phyloP scores from a whole-genome alignment of 768 basidiomycete species.

The Kwoniella shandongensis region DNA sequence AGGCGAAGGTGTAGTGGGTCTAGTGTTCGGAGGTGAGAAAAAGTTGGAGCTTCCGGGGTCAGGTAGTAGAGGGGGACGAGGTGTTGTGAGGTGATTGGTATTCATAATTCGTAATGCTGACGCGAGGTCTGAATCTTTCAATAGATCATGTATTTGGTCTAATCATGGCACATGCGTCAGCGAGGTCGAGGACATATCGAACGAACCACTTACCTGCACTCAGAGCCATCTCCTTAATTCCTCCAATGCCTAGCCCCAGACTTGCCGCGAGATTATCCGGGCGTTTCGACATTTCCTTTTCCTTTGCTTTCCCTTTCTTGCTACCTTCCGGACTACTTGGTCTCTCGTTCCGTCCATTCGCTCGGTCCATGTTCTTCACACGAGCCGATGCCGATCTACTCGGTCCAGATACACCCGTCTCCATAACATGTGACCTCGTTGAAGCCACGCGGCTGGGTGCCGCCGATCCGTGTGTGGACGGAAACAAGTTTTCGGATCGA shows the following conservation, averaged over 20 bases:
- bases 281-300: slow-evolving; percentile 8
- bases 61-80: slow-evolving; percentile 9
- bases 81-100: slow-evolving; percentile 8
- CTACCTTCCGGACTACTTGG: slow-evolving; percentile 14
- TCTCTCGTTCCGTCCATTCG: slow-evolving; percentile 7
- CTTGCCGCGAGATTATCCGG: slow-evolving; percentile 29
- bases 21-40: slow-evolving; percentile 12
- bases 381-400: slow-evolving; percentile 10
- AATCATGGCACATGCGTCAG: not conserved
- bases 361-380: slow-evolving; percentile 11
- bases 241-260: slow-evolving; percentile 24
- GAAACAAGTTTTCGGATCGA: slow-evolving; percentile 21
- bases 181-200: not conserved
- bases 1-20: slow-evolving; percentile 14
- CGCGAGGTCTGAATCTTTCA: slow-evolving; percentile 36
- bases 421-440: not conserved
- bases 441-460: not conserved
- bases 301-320: slow-evolving; percentile 28
- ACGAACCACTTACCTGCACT: slow-evolving; percentile 24
- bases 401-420: slow-evolving; percentile 5
- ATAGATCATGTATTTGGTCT: slow-evolving; percentile 44
- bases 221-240: slow-evolving; percentile 24
- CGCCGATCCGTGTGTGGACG: slow-evolving; percentile 1
- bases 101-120: slow-evolving; percentile 36
- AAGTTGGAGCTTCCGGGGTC: slow-evolving; percentile 10